These are phyloP conservation scores for Eucalyptus marginata DNA, from an alignment of 345 rosid species.

Conservation along the genomic window DNA sequence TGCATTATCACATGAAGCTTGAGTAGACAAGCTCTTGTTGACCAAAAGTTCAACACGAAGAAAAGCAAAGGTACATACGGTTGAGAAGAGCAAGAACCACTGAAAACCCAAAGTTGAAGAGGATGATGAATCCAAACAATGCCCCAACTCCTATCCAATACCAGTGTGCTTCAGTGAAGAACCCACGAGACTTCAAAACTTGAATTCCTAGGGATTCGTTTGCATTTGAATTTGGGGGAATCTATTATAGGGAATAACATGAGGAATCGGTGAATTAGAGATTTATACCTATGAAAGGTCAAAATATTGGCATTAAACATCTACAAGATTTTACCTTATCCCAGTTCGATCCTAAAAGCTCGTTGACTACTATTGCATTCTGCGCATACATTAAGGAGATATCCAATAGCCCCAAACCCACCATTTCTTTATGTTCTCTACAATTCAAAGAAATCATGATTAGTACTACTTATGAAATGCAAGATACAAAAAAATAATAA, in stretches of 20 bases:
- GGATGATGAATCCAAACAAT: slow-evolving; percentile 9
- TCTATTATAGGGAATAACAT: background rate
- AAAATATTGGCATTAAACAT: background rate
- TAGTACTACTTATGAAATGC: background rate
- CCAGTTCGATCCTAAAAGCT: slow-evolving; percentile 48
- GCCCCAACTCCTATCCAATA: slow-evolving; percentile 48
- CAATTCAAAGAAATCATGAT: background rate
- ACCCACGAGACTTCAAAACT: slow-evolving; percentile 22
- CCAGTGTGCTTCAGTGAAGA: slow-evolving; percentile 25
- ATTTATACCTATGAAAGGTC: background rate
- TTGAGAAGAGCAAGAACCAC: slow-evolving; percentile 27
- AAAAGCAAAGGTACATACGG: slow-evolving; percentile 6
- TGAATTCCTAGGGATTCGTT: slow-evolving; percentile 24
- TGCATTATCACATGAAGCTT: slow-evolving; percentile 2
- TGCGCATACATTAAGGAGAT: slow-evolving; percentile 65
- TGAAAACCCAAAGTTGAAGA: slow-evolving; percentile 20
- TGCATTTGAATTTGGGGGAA: background rate
- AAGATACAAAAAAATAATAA: no score
- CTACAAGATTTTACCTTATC: slow-evolving; percentile 7
- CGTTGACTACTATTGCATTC: slow-evolving; percentile 40
- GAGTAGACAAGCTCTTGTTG: background rate
- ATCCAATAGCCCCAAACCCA: slow-evolving; percentile 54
- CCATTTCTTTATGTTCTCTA: slow-evolving; percentile 47
- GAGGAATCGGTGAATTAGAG: background rate
- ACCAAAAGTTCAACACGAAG: background rate